These are phyloP conservation scores for Aspergillus caelatus DNA, from an alignment of 2,329 filamentous ascomycete genomes.

Conservation along the genomic window DNA sequence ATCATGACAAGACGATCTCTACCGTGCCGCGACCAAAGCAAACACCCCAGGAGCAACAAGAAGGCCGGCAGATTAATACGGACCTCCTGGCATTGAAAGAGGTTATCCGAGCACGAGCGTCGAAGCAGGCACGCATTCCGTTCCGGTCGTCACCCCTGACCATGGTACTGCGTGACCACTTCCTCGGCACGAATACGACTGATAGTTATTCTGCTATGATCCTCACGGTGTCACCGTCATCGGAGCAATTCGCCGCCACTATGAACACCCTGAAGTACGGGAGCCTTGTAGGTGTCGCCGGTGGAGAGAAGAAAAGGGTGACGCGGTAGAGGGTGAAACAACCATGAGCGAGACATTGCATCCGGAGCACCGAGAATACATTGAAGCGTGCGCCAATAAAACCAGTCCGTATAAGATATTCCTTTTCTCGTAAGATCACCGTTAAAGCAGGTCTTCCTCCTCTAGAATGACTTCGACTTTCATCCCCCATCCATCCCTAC, in stretches of 20 bases:
- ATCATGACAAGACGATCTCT: conserved; percentile 30
- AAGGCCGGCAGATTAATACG: conserved; percentile 50
- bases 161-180: conserved; percentile 48
- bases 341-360: background rate
- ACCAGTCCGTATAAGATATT: background rate
- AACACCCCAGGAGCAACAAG: conserved; percentile 43
- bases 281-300: conserved; percentile 40
- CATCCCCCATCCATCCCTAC: conserved; percentile 31
- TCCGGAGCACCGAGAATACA: background rate
- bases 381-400: background rate
- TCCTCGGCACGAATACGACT: conserved; percentile 22
- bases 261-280: conserved; percentile 50
- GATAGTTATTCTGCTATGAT: conserved; percentile 41
- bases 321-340: background rate
- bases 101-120: conserved; percentile 47
- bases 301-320: background rate
- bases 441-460: conserved; percentile 11
- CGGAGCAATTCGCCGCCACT: conserved; percentile 42
- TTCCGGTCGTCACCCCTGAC: conserved; percentile 48
- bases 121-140: conserved; percentile 40
- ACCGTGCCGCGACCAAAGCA: conserved; percentile 26
- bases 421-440: background rate
- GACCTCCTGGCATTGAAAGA: conserved; percentile 51
- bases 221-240: conserved; percentile 43
- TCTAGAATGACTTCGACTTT: conserved; percentile 20